Evolutionary conservation across 306 rosid genomes (phyloP), one percentile per base, ranked within the genome.

Genomic region (Amphicarpaea edgeworthii): DNA sequence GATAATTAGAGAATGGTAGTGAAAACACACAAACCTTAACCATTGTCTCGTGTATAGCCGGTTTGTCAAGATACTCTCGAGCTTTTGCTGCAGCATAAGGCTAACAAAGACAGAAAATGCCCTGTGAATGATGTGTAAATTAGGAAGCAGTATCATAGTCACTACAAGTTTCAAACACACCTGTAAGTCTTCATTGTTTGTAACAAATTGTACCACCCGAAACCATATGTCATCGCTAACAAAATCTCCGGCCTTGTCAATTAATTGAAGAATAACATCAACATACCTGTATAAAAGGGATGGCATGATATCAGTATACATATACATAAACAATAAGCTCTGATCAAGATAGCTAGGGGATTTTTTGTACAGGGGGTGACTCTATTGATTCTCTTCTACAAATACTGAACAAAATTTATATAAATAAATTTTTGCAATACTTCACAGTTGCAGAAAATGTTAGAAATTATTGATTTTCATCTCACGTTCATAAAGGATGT

Each of bases 191-290:
- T 96, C 99, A 72, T 96, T 96, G 86, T 96, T 96, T 49, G 98
- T 92, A 81, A 96, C 99, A 82, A 96, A 96, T 79, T 96, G 99
- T 77, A 96, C 99, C 75, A 96, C 99, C 71, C 99, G 97, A 83
- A 92, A 96, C 99, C 99, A 96, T 72, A 96, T 96, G 86, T 96
- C 99, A 77, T 96, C 99, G 11, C 99, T 96, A 32, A 96, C 99
- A 87, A 96, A 96, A 82, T 96, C 99, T 78, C 98, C 99, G 2
- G 99, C 99, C 92, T 96, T 96, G 88, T 96, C 99, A 82, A 96
- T 96, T 88, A 96, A 86, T 85, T 96, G 99, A 79, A 96, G 99
- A 81, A 96, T 92, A 50, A 96, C 99, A 46, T 96, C 99, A 66
- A 96, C 99, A 47, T 96, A 96, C 99, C 99, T 96, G 84, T 11